Evolutionary conservation across 495 filamentous ascomycete genomes (phyloP), one percentile per base, ranked within the genome.

Genomic region (Parathielavia appendiculata): DNA sequence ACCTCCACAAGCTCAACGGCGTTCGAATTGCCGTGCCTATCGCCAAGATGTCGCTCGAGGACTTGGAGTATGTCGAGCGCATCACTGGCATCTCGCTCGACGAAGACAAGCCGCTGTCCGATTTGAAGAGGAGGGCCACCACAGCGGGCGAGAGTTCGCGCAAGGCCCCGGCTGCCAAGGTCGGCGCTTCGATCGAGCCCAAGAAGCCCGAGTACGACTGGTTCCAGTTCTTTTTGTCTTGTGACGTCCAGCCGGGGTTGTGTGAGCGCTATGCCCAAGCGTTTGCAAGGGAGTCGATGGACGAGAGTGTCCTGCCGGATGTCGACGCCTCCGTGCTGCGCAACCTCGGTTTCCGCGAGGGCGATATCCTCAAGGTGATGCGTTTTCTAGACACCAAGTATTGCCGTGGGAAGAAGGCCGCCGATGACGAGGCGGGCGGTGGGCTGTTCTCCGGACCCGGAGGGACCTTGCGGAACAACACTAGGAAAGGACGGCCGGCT

Each of bases 11-110:
- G 77, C 77, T 86, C 69, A 99, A 99, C 67, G 93, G 93, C 12
- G 90, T 99, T 49, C 96, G 97, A 71, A 99, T 99, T 72, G 93
- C 93, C 9, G 93, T 99, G 5, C 92, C 93, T 23, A 83, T 96
- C 39, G 72, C 83, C 11, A 97, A 97, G 71, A 99, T 99, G 93
- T 90, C 92, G 2, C 77, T 91, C 43, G 88, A 91, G 64, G 93
- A 99, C 71, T 75, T 99, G 23, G 92, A 96, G 74, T 97, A 93
- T 60, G 92, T 97, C 34, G 93, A 99, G 72, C 81, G 81, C 53
- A 73, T 81, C 14, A 91, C 91, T 16, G 91, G 91, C n/a, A 76
- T 88, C 16, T 96, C 91, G 12, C 75, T 99, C 32, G 92, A 97
- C 65, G 92, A 99, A 68, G 93, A 97, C 61, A 99, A 97, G 74